Base-by-base conservation (phyloP, 106 monocot species). In the Dendrobium officinale region DNA sequence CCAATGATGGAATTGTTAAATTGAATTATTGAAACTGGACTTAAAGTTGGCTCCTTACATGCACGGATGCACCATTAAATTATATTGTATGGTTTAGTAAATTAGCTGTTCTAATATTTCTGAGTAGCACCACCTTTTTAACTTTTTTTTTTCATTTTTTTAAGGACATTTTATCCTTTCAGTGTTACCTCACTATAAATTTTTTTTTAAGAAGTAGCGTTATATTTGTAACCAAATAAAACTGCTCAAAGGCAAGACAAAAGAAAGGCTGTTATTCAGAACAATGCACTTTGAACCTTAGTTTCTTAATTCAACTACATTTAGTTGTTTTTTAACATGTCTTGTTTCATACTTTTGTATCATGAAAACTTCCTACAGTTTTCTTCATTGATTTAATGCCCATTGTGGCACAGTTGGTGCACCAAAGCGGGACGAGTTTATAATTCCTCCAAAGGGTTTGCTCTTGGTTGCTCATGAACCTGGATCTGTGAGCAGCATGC, bases 391-490 rank as follows among this genome's bases (percentile, higher is more conserved):
- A 15, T 18, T 48, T 33, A 27, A 5, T 72, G 11, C 40, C 43
- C n/a, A 19, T 42, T 79, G 67, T 80, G 67, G 31, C 61, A 26
- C 84, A 91, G 92, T 67, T 80, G 83, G 83, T 80, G 74, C 79
- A 44, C 49, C 78, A 45, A 85, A 87, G 81, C 77, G 78, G 73
- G 83, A 75, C 56, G 89, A 90, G 61, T 75, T 49, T 20, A 73
- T 72, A 70, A 59, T 87, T 77, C 85, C 86, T 41, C 83, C 86
- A 43, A 96, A 86, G 75, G 92, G 92, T 29, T 86, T 97, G 59
- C 83, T 84, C 27, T 85, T 98, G 77, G 97, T 98, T 42, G 82
- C 89, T 72, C 92, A 98, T 83, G 91, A 94, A 85, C 94, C 97
- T 58, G 82, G 82, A 84, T 86, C 89, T 31, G 80, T 83, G 37